Conservation (phyloP, 1,284 basidiomycete species). For the Schizophyllum commune region DNA sequence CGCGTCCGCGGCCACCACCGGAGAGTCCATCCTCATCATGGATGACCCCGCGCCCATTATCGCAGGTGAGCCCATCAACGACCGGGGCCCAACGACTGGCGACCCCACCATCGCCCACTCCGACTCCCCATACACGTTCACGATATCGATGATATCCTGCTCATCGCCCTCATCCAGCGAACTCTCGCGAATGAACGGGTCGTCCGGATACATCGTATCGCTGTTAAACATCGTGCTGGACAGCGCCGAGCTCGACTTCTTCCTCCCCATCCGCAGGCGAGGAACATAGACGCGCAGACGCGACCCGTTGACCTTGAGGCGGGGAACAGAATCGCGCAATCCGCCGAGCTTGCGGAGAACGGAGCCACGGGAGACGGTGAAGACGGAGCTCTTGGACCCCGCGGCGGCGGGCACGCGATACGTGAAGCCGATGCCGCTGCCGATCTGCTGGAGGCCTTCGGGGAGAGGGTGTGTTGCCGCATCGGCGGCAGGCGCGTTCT, state of each 20-base stretch:
- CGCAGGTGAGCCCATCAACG: too few species aligned
- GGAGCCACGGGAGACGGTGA: conserved; percentile 11
- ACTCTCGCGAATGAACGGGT: too few species aligned
- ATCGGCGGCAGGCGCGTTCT: too few species aligned
- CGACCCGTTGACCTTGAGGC: not conserved
- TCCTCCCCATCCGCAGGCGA: not conserved
- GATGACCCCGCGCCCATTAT: too few species aligned
- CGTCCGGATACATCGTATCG: too few species aligned
- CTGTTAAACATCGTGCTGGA: not conserved
- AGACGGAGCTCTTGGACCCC: conserved; percentile 28
- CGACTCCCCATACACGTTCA: too few species aligned
- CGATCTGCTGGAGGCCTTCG: conserved; percentile 40
- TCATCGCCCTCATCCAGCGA: not conserved
- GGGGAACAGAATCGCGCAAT: not conserved
- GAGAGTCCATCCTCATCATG: too few species aligned
- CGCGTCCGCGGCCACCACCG: too few species aligned
- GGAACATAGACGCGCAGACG: not conserved
- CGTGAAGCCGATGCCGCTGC: conserved; percentile 48
- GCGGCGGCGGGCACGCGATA: conserved; percentile 25
- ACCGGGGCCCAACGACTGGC: too few species aligned
- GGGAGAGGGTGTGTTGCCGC: conserved; percentile 22
- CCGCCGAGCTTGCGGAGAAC: not conserved
- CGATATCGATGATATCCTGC: too few species aligned
- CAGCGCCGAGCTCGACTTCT: not conserved
- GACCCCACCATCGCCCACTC: too few species aligned